Conservation (phyloP, 2,329 filamentous ascomycete species). For the Aspergillus fijiensis region DNA sequence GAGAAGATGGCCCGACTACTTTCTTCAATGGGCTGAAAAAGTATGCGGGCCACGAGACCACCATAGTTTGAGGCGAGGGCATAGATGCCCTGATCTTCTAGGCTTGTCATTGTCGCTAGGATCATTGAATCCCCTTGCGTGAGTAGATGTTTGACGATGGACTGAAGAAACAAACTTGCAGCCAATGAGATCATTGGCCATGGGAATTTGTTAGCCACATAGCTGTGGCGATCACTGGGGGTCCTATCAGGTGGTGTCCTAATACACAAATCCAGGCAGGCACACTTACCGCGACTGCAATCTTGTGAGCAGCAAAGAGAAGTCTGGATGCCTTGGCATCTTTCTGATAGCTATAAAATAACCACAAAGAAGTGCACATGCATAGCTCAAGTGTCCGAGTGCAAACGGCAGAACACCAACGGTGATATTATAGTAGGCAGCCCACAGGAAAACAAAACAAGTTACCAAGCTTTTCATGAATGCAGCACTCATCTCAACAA, state of each 20-base stretch:
- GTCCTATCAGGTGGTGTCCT: constrained; percentile 13
- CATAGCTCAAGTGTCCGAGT: constrained; percentile 78
- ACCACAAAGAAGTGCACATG: constrained; percentile 64
- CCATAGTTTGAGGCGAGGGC: constrained; percentile 94
- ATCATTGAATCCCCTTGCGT: constrained; percentile 94
- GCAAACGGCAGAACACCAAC: constrained; percentile 86
- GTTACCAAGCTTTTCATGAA: constrained; percentile 73
- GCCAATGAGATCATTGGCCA: constrained; percentile 69
- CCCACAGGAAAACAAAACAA: constrained; percentile 68
- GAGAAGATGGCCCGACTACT: constrained; percentile 88
- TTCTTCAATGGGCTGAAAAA: constrained; percentile 96
- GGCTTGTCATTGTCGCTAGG: constrained; percentile 72
- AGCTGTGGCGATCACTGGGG: constrained; percentile 37
- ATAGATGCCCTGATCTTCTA: constrained; percentile 84
- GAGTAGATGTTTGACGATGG: constrained; percentile 84
- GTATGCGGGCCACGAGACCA: constrained; percentile 77
- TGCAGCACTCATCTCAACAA: constrained; percentile 80
- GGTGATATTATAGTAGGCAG: constrained; percentile 52
- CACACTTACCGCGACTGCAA: constrained; percentile 45
- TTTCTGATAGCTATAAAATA: constrained; percentile 65
- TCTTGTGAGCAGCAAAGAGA: constrained; percentile 63
- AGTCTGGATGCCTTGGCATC: constrained; percentile 58
- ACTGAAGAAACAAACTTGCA: constrained; percentile 82
- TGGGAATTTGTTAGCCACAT: constrained; percentile 64
- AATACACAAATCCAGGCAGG: background rate